Evolutionary conservation across 495 filamentous ascomycete species (phyloP).

Genomic region (Letharia columbiana): DNA sequence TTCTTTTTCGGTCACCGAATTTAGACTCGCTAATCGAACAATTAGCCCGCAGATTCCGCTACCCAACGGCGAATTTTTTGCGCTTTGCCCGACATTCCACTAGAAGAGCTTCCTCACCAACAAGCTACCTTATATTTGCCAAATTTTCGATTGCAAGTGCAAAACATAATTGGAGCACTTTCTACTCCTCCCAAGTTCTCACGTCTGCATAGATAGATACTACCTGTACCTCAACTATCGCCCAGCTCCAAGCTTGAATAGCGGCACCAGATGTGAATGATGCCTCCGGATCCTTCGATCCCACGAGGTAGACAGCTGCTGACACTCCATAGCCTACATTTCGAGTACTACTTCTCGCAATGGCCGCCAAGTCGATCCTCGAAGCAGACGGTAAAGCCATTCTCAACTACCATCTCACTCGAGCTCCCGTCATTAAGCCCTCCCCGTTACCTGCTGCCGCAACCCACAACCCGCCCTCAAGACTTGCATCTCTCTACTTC

Average conservation of each 20-base stretch:
- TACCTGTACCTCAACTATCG: neutral
- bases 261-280: conserved; percentile 2
- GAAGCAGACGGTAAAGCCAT: conserved; percentile 99
- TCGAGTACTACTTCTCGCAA: conserved; percentile 36
- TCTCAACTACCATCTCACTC: conserved; percentile 99
- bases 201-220: neutral
- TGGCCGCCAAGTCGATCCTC: conserved; percentile 97
- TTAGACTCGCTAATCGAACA: neutral
- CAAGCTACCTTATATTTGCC: neutral
- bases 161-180: neutral
- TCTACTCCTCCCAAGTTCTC: neutral
- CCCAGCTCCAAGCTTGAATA: conserved; percentile 1
- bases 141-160: neutral
- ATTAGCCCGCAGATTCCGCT: neutral
- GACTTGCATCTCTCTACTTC: conserved; percentile 88
- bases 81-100: neutral
- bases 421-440: conserved; percentile 94
- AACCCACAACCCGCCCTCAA: conserved; percentile 86
- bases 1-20: neutral
- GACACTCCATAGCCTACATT: conserved; percentile 3
- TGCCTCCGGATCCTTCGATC: neutral
- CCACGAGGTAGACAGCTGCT: neutral
- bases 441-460: conserved; percentile 76
- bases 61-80: neutral
- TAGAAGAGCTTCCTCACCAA: neutral